A percentile compares a stretch with the other conserved stretches of the same genome.
These are phyloP conservation scores for Russula abietina DNA, from an alignment of 768 basidiomycete species.

Conservation along the genomic window DNA sequence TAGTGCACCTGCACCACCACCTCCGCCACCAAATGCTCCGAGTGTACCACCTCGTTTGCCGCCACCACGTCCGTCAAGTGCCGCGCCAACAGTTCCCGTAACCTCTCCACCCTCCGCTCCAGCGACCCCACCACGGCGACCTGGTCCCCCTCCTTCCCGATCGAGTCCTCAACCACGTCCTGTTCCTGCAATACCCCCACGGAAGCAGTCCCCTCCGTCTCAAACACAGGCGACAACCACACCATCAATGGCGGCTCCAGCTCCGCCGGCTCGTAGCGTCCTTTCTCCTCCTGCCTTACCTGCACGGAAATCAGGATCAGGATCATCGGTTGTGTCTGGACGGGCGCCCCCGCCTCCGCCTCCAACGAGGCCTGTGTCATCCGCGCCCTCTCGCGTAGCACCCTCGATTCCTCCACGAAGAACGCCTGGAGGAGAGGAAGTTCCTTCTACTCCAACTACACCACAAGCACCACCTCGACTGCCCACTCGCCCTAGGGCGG, in stretches of 20 bases:
- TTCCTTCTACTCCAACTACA: neutral
- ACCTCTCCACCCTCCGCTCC: constrained; percentile 27
- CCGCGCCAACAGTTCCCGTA: constrained; percentile 29
- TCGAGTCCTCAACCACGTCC: constrained; percentile 30
- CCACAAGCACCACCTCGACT: constrained; percentile 27
- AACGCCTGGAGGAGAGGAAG: neutral
- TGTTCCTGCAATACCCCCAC: constrained; percentile 26
- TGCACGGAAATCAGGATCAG: constrained; percentile 19
- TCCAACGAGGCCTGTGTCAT: constrained; percentile 21
- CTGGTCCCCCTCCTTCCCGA: constrained; percentile 30
- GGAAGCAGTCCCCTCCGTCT: constrained; percentile 26
- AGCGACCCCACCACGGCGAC: constrained; percentile 36
- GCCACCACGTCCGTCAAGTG: constrained; percentile 35
- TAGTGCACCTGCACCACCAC: constrained; percentile 23
- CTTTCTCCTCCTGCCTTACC: constrained; percentile 16
- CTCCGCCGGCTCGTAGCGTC: constrained; percentile 19
- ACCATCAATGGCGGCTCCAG: constrained; percentile 11
- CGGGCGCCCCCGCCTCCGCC: constrained; percentile 23
- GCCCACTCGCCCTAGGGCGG: constrained; percentile 28
- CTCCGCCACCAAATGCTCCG: constrained; percentile 25
- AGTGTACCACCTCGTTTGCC: constrained; percentile 23
- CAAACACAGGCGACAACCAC: constrained; percentile 14
- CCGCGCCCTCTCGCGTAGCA: constrained; percentile 17
- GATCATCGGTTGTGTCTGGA: constrained; percentile 10
- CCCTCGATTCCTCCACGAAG: constrained; percentile 16